phyloP scores from a whole-genome alignment of 2,329 filamentous ascomycete species.

The Verticillium isaacii region DNA sequence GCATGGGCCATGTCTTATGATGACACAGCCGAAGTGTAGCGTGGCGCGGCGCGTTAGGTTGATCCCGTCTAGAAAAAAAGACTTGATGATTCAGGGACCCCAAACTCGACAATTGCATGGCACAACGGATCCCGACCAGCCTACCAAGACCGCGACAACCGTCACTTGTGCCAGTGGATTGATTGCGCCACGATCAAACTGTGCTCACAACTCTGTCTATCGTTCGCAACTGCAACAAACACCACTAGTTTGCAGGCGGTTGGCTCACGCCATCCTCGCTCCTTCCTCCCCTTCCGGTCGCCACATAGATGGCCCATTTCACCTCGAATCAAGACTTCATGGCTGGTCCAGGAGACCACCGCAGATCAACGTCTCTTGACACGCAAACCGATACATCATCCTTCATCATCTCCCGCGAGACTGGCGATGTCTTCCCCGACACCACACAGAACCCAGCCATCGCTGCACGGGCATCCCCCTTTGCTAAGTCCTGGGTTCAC shows the following conservation, averaged over 20 bases:
- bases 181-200: not conserved
- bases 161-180: not conserved
- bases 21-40: not conserved
- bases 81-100: not conserved
- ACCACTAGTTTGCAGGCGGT: not conserved
- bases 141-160: not conserved
- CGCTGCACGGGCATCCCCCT: constrained; percentile 37
- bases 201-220: not conserved
- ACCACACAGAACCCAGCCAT: constrained; percentile 22
- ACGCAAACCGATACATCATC: constrained; percentile 9
- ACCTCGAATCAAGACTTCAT: constrained; percentile 20
- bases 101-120: not conserved
- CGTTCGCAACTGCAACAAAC: not conserved
- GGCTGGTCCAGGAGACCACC: constrained; percentile 23
- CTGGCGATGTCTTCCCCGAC: constrained; percentile 49
- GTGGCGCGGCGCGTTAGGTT: not conserved
- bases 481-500: constrained; percentile 83
- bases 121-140: not conserved
- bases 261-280: not conserved
- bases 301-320: constrained; percentile 25
- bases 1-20: not conserved
- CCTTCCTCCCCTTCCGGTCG: not conserved
- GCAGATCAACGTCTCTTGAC: constrained; percentile 8
- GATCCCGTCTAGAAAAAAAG: not conserved
- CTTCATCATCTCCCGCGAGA: constrained; percentile 47